Evolutionary conservation across 768 basidiomycete species (phyloP).

Genomic region (Boletus tylopilopsis): DNA sequence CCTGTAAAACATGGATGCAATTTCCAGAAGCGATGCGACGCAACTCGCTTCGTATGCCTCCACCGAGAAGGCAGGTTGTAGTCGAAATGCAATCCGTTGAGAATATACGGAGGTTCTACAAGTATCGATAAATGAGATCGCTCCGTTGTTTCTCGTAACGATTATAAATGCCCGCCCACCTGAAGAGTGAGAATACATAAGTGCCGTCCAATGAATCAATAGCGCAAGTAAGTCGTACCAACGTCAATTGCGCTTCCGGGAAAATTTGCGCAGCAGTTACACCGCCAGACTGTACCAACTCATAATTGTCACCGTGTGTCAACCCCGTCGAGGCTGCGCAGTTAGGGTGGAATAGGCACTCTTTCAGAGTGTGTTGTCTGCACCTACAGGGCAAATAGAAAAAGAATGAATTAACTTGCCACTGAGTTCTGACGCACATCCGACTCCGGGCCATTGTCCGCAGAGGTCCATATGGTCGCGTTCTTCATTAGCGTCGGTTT

Average conservation of each 20-base stretch:
- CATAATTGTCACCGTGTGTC: slow-evolving; percentile 41
- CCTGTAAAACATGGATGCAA: slow-evolving; percentile 14
- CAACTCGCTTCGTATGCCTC: slow-evolving; percentile 29
- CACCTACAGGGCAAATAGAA: slow-evolving; percentile 30
- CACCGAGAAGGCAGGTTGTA: slow-evolving; percentile 19
- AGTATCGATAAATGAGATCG: slow-evolving; percentile 45
- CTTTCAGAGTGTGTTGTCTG: slow-evolving; percentile 56
- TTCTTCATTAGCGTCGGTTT: slow-evolving; percentile 63
- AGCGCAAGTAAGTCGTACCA: slow-evolving; percentile 6
- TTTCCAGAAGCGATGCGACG: not conserved
- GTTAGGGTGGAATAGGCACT: slow-evolving; percentile 63
- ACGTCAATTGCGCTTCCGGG: slow-evolving; percentile 40
- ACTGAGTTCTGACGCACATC: slow-evolving; percentile 29
- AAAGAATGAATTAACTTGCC: slow-evolving; percentile 15
- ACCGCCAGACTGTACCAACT: slow-evolving; percentile 41
- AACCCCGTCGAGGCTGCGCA: slow-evolving; percentile 43
- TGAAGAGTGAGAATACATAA: too few relatives aligned
- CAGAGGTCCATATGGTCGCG: slow-evolving; percentile 83
- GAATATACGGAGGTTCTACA: slow-evolving; percentile 48
- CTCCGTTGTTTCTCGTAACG: slow-evolving; percentile 42
- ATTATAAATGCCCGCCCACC: slow-evolving; percentile 51
- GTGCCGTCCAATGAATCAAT: not conserved
- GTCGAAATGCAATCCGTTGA: slow-evolving; percentile 25
- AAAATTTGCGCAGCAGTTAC: slow-evolving; percentile 45
- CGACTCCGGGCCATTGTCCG: slow-evolving; percentile 55